Percentiles rank a stretch among this genome's conserved stretches.
Conservation (phyloP, 208 protist species). For the Trypanosomatidae sp. region DNA sequence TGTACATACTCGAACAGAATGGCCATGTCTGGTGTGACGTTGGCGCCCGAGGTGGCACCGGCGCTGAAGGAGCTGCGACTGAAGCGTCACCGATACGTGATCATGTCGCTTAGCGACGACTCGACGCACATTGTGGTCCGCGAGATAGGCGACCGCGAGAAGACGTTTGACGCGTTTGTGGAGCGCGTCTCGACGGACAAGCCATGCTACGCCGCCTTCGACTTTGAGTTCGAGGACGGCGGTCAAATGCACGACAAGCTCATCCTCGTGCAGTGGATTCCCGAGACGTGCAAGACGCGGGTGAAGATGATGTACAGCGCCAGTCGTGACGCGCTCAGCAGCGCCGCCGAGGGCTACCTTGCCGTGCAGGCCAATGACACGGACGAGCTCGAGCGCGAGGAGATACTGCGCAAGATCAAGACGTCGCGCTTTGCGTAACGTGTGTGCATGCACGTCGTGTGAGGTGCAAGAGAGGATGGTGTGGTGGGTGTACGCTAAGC, state of each 20-base stretch:
- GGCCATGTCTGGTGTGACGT: conserved; percentile 82
- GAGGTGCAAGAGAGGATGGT: no score
- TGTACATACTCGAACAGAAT: conserved; percentile 13
- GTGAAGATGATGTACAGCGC: conserved; percentile 84
- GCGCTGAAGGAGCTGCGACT: conserved; percentile 74
- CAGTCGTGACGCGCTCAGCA: conserved; percentile 63
- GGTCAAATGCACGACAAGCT: conserved; percentile 60
- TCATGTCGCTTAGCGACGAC: conserved; percentile 75
- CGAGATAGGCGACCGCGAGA: conserved; percentile 18
- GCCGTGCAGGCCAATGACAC: conserved; percentile 78
- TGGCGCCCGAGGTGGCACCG: conserved; percentile 36
- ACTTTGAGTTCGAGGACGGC: conserved; percentile 79
- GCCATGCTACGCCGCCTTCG: conserved; percentile 86
- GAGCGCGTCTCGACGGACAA: conserved; percentile 32
- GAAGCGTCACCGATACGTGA: conserved; percentile 70
- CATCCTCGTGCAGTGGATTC: conserved; percentile 83
- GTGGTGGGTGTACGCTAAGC: no score
- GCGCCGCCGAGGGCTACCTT: conserved; percentile 66
- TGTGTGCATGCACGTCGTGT: no score
- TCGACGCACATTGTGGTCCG: conserved; percentile 70
- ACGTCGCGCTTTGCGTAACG: conserved; percentile 11
- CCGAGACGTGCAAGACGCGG: conserved; percentile 57
- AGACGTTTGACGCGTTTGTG: conserved; percentile 72
- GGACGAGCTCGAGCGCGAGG: conserved; percentile 37
- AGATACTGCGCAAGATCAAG: conserved; percentile 40